Base-by-base conservation (phyloP, 129 eudicot species). In the Escallonia rubra region DNA sequence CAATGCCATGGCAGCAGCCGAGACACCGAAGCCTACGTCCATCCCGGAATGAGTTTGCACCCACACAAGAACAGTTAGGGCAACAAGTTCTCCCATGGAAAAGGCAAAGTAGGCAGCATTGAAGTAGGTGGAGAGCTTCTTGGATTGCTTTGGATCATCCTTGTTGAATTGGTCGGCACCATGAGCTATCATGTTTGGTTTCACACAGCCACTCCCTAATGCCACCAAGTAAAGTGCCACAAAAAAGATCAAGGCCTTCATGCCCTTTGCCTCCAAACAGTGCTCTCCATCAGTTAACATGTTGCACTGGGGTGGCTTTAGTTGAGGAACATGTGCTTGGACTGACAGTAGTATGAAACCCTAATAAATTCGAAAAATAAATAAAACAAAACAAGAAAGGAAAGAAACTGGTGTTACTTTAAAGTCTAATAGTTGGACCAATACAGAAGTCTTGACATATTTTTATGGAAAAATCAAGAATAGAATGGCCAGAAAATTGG, bases 11-110 rank as follows among this genome's bases (percentile, higher is more conserved):
- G 74, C 96, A 4, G 86, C 86, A 23, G 97, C 99, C 3, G 99
- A 94, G 45, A 94, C 91, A 2, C 97, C 99, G 16, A 94, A 94
- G 8, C 99, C 99, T 41, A 94, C 77, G 64, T 94, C 99, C 99
- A 94, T 94, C 0, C 99, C 99, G 1, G 97, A 90, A 60, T 87
- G 97, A 10, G 99, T 90, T 59, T 94, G 99, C 72, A 90, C 86
- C 89, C 91, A 94, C 52, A 94, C 96, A 14, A 94, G 67, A 8
- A 94, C 67, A 0, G 97, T 94, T 16, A 94, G 82, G 64, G 99
- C 99, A 48, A 90, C 39, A 14, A 94, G 96, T 73, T 94, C 94
- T 2, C 99, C 99, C 53, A 85, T 14, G 3, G 97, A 94, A 76
- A 94, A 94, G 43, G 97, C 96, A 60, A 94, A 90, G 72, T 94